Evolutionary conservation across 495 filamentous ascomycete genomes (phyloP), one percentile per base, ranked within the genome.

Genomic region (Annulohypoxylon bovei): DNA sequence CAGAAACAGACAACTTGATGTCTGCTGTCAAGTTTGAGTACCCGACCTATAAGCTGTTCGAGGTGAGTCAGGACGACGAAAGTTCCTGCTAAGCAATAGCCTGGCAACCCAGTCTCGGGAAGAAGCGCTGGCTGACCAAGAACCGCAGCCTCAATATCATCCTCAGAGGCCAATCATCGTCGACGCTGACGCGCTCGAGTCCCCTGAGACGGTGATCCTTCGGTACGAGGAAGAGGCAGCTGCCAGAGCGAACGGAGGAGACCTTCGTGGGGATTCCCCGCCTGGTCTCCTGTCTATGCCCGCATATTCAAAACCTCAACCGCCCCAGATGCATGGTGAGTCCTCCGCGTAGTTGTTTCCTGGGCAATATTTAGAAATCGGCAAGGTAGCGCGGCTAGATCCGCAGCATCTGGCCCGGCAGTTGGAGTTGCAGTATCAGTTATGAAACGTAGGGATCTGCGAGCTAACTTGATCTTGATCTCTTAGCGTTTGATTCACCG

Each of bases 261-360:
- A 75, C 79, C 81, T 82, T 70, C 73, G 75, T 74, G 82, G 81
- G 79, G 80, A 79, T 66, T 81, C 81, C 77, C 82, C 82, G 65
- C 79, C 80, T 73, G 82, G 82, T 82, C 82, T 85, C 79, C 81
- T 84, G 67, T 78, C 78, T 66, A 84, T 83, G 79, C 76, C 81
- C 60, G 73, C 77, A 60, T 83, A 80, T 72, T 46, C 65, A 53
- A 84, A 85, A 70, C 55, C 79, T 33, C 80, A 84, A 68, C 75
- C 80, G 75, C 68, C 81, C 75, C 80, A 78, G 58, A 75, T 84
- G 78, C 82, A 84, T 67, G 82, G 82, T 84, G 74, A 65, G 82
- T 80, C n/a, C 11, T 58, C 20, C 20, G 18, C 33, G 6, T 16
- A 14, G 27, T 39, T 32, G 16, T 27, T 60, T 3, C 23, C 14